Base-by-base conservation (phyloP, 345 rosid species). In the Brassica carinata region DNA sequence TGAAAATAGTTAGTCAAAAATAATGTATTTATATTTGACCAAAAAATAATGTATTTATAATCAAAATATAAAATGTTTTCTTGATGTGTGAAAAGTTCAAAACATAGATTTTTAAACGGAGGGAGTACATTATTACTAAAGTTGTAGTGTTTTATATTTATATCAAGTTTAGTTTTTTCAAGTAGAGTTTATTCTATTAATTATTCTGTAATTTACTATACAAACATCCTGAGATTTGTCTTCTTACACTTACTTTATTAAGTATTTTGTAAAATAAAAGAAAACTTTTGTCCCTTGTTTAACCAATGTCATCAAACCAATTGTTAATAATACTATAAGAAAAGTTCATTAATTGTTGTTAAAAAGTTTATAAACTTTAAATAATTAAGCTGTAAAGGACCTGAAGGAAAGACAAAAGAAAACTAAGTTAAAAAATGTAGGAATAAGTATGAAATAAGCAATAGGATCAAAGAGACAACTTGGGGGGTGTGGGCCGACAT, bases 401-500 rank as follows among this genome's bases (percentile, higher is more conserved):
- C 55, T 62, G 68, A 74, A 67, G 70, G 67, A 64, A 70, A 71
- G 69, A 71, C 76, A 71, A 70, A 70, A 70, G 72, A 70, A 51
- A 70, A 29, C 40, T 29, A 29, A 51, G 48, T 29, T 14, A 23
- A 5, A 51, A 48, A n/a, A 51, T 40, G 73, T 29, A 15, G 7
- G 77, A 64, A 76, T 76, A 81, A 81, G 84, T 81, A 75, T 57
- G 76, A 65, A 76, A 43, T 72, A 81, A 81, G 84, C 80, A 81
- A 81, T 38, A 61, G 80, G 69, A 81, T 81, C 80, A 64, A 64
- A 71, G 73, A 71, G 80, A 71, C 83, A 81, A 70, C 80, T 76
- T 81, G 53, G 83, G 67, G 17, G 68, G 84, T 71, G 80, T 76
- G 84, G 77, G 69, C 73, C 84, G 84, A 76, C 84, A 81, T 71